A percentile compares a stretch with the other conserved stretches of the same genome.
Evolutionary conservation across 441 rosid genomes (phyloP).

Genomic region (Populus hybrid): DNA sequence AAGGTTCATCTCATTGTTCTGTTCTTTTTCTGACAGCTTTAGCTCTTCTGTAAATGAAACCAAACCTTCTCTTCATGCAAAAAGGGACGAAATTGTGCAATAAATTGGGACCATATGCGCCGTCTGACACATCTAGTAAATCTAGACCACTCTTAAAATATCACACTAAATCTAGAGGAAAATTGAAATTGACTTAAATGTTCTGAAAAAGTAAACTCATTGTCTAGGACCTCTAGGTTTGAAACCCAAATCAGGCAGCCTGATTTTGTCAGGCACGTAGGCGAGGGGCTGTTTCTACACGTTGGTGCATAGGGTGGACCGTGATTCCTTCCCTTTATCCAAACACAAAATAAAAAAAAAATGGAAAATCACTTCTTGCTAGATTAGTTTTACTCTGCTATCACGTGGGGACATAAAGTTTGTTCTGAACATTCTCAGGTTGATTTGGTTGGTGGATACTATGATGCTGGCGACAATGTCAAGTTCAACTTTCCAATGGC

Average conservation of each 20-base stretch:
- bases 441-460: constrained; percentile 81
- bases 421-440: constrained; percentile 16
- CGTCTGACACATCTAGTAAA: background rate
- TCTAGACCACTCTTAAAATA: background rate
- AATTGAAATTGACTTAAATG: background rate
- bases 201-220: background rate
- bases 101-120: background rate
- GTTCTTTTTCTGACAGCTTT: background rate
- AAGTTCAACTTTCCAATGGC: constrained; percentile 91
- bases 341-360: background rate
- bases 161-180: background rate
- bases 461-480: constrained; percentile 88
- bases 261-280: background rate
- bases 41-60: background rate
- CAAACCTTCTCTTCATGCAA: background rate
- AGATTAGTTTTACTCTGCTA: background rate
- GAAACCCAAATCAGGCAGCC: background rate
- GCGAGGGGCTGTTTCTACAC: background rate
- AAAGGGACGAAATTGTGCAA: background rate
- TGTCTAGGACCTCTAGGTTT: background rate
- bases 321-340: background rate
- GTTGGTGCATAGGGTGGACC: background rate
- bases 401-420: background rate
- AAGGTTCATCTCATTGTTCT: background rate
- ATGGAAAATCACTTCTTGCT: background rate